Evolutionary conservation across 768 basidiomycete species (phyloP).

Genomic region (Coprinopsis marcescibilis): DNA sequence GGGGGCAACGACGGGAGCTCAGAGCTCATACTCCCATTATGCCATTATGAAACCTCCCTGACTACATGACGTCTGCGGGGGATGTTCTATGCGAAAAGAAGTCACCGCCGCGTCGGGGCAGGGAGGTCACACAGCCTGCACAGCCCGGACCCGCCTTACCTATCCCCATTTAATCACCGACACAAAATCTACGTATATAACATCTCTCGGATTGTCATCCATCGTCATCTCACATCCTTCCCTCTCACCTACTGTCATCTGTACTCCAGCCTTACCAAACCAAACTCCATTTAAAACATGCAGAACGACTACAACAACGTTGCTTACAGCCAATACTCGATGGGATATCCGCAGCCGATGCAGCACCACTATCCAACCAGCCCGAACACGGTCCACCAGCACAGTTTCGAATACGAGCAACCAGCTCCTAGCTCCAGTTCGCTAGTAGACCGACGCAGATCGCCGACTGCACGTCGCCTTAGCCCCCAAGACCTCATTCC

Average conservation of each 20-base stretch:
- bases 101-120: too few relatives aligned
- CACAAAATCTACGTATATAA: too few relatives aligned
- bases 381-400: neutral
- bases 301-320: conserved; percentile 15
- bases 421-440: neutral
- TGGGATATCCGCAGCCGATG: conserved; percentile 16
- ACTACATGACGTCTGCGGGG: too few relatives aligned
- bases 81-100: too few relatives aligned
- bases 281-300: too few relatives aligned
- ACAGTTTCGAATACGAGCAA: neutral
- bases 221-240: neutral
- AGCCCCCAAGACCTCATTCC: conserved; percentile 59
- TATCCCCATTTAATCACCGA: too few relatives aligned
- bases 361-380: conserved; percentile 9
- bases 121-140: too few relatives aligned
- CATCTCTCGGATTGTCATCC: neutral
- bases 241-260: neutral
- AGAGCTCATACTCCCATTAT: too few relatives aligned
- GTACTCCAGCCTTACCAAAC: neutral
- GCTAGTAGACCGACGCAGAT: neutral
- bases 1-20: too few relatives aligned
- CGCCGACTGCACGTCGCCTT: conserved; percentile 44
- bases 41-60: too few relatives aligned
- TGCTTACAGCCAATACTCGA: conserved; percentile 14
- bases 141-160: too few relatives aligned